These are phyloP conservation scores for Prunella vulgaris DNA, from an alignment of 257 asterid genomes.

Conservation along the genomic window DNA sequence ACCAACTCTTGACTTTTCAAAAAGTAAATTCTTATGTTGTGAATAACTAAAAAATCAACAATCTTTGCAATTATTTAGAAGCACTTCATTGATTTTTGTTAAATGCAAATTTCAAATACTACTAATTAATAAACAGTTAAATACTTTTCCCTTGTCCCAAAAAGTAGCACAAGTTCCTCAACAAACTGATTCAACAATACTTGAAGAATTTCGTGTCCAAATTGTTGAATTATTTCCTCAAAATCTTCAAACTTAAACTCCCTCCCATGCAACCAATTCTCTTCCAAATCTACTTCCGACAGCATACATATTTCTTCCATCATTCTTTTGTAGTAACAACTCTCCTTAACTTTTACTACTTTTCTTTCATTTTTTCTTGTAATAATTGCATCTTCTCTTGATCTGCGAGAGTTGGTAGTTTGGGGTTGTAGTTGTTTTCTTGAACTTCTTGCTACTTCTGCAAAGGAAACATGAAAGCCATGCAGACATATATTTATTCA, in stretches of 20 bases:
- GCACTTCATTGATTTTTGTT: too few relatives aligned
- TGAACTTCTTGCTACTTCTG: slow-evolving; percentile 19
- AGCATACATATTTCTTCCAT: slow-evolving; percentile 30
- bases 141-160: not conserved
- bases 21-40: too few relatives aligned
- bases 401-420: not conserved
- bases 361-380: slow-evolving; percentile 8
- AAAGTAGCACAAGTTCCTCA: slow-evolving; percentile 31
- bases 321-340: slow-evolving; percentile 23
- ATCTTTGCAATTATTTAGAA: too few relatives aligned
- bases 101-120: too few relatives aligned
- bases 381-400: slow-evolving; percentile 1
- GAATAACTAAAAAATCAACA: too few relatives aligned
- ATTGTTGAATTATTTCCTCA: slow-evolving; percentile 37
- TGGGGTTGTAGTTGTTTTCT: not conserved
- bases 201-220: slow-evolving; percentile 43
- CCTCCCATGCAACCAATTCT: slow-evolving; percentile 32
- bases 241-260: slow-evolving; percentile 25
- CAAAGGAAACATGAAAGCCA: not conserved
- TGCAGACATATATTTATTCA: not conserved
- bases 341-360: slow-evolving; percentile 17
- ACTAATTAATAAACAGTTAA: not conserved
- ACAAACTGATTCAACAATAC: slow-evolving; percentile 34
- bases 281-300: slow-evolving; percentile 31
- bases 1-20: too few relatives aligned